Conservation (phyloP, 2,329 filamentous ascomycete species). For the Amesomyces nigricolor region DNA sequence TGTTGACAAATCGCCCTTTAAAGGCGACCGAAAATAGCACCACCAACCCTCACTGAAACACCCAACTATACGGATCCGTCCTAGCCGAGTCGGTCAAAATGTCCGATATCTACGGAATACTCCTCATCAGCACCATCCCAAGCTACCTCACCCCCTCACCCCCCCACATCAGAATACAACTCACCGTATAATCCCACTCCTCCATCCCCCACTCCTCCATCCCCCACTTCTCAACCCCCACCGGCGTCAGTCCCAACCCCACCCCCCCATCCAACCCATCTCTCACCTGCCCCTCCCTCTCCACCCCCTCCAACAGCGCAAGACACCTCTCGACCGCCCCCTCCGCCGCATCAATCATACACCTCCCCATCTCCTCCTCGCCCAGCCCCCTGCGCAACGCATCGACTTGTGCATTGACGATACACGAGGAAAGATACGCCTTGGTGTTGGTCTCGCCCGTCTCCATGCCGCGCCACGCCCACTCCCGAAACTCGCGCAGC, state of each 20-base stretch:
- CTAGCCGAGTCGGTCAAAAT: not conserved
- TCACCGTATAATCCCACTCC: conserved; percentile 41
- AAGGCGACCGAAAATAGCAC: too few relatives aligned
- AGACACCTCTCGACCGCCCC: conserved; percentile 24
- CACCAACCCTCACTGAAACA: conserved; percentile 1
- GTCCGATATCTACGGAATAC: conserved; percentile 1
- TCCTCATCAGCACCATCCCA: not conserved
- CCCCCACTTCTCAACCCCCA: not conserved
- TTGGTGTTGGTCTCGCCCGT: conserved; percentile 52
- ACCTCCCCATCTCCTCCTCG: conserved; percentile 32
- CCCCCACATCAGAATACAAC: conserved; percentile 5
- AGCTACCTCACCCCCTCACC: not conserved
- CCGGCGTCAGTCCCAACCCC: conserved; percentile 7
- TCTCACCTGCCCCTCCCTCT: conserved; percentile 11
- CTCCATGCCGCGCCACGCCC: conserved; percentile 37
- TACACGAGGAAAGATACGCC: conserved; percentile 39
- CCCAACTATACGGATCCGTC: conserved; percentile 1
- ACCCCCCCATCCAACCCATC: conserved; percentile 19
- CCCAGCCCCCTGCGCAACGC: conserved; percentile 36
- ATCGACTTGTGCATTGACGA: conserved; percentile 39
- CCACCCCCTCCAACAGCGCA: conserved; percentile 26
- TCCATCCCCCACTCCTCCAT: conserved; percentile 28
- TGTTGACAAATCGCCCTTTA: too few relatives aligned
- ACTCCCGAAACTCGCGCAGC: conserved; percentile 38
- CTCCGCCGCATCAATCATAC: conserved; percentile 27